These are phyloP conservation scores for Candida nemodendra DNA, from an alignment of 805 yeast genomes.

Conservation along the genomic window DNA sequence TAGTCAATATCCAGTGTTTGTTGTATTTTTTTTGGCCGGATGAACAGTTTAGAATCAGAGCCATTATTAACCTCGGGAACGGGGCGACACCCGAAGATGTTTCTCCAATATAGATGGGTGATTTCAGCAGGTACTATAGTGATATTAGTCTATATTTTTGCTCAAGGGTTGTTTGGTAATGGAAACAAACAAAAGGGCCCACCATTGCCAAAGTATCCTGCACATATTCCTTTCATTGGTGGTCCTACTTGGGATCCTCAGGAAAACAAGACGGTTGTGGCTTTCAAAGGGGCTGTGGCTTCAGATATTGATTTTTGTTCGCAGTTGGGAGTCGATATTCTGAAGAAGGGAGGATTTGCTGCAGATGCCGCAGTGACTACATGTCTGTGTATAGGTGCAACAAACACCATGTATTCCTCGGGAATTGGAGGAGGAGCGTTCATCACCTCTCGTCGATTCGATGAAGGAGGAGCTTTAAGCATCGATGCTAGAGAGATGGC, in stretches of 20 bases:
- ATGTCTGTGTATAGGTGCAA: slow-evolving; percentile 82
- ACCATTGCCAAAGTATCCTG: slow-evolving; percentile 21
- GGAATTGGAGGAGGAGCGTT: slow-evolving; percentile 96
- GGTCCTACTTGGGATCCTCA: slow-evolving; percentile 47
- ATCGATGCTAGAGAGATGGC: slow-evolving; percentile 92
- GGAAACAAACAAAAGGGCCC: not conserved
- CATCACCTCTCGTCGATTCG: slow-evolving; percentile 45
- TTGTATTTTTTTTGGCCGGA: too few relatives aligned
- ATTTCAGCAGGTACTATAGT: too few relatives aligned
- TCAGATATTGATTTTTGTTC: slow-evolving; percentile 67
- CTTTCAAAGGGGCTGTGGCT: slow-evolving; percentile 60
- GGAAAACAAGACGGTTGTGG: slow-evolving; percentile 37
- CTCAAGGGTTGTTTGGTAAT: too few relatives aligned
- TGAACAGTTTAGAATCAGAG: too few relatives aligned
- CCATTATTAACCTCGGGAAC: too few relatives aligned
- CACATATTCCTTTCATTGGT: slow-evolving; percentile 29
- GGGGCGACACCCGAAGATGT: too few relatives aligned
- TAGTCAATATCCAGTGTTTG: too few relatives aligned
- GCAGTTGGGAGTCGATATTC: slow-evolving; percentile 54
- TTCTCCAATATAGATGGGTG: too few relatives aligned
- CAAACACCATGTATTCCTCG: slow-evolving; percentile 82
- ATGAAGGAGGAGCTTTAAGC: slow-evolving; percentile 49
- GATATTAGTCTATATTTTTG: too few relatives aligned
- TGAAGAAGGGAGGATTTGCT: slow-evolving; percentile 67
- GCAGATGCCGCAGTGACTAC: slow-evolving; percentile 93